phyloP scores from a whole-genome alignment of 2,329 filamentous ascomycete species.

The Aspergillus pseudoglaucus region DNA sequence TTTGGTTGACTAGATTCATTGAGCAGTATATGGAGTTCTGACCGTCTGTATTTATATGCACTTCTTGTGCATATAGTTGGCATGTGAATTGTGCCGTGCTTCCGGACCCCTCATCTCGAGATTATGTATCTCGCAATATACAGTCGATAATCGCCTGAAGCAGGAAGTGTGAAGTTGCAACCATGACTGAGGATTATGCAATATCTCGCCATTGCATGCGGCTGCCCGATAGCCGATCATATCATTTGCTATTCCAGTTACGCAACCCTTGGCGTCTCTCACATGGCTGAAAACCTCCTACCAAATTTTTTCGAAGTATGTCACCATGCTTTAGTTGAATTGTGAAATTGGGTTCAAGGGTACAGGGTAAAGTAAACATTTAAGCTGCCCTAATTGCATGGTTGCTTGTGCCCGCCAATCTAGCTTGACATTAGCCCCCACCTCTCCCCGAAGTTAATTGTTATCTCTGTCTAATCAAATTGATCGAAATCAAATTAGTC shows the following conservation, averaged over 20 bases:
- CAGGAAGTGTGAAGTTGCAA: background rate
- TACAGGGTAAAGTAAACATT: background rate
- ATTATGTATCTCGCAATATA: background rate
- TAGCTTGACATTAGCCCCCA: background rate
- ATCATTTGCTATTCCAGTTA: background rate
- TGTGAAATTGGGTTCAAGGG: background rate
- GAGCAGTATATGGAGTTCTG: background rate
- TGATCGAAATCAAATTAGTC: background rate
- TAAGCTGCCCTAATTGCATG: background rate
- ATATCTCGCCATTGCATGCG: background rate
- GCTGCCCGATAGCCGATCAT: background rate
- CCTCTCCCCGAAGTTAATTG: background rate
- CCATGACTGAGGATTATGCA: background rate
- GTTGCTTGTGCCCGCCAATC: background rate
- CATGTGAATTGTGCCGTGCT: background rate
- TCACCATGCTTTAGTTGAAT: background rate
- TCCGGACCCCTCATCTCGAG: background rate
- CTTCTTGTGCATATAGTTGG: background rate
- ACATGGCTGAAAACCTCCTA: background rate
- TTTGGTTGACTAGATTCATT: background rate
- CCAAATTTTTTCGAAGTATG: background rate
- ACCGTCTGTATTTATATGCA: background rate
- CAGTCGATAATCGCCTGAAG: background rate
- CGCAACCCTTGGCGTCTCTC: background rate
- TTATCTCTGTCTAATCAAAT: background rate